phyloP scores from a whole-genome alignment of 2,329 filamentous ascomycete species.

The Calonectria crousiana region DNA sequence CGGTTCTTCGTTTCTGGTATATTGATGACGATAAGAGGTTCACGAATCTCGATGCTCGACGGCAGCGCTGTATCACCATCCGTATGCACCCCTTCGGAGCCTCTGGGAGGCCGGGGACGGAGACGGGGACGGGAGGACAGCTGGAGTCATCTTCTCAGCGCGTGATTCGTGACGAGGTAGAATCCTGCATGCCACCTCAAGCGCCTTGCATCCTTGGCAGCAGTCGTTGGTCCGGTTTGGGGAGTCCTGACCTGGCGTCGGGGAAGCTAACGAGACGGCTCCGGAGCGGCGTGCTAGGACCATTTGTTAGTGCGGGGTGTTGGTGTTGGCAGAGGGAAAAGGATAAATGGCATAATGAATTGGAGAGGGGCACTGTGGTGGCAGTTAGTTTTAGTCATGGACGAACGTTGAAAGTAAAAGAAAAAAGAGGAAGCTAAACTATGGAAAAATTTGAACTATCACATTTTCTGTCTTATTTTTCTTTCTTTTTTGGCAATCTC shows the following conservation, averaged over 20 bases:
- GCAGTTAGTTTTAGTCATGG: neutral
- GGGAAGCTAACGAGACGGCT: neutral
- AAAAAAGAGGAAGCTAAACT: neutral
- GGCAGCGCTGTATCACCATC: neutral
- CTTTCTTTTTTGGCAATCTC: slow-evolving; percentile 10
- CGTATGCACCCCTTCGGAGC: slow-evolving; percentile 13
- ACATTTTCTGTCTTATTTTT: neutral
- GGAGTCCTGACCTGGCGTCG: neutral
- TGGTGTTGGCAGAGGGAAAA: neutral
- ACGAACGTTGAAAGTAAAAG: neutral
- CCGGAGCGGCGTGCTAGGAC: neutral
- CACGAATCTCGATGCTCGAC: neutral
- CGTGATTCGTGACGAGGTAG: neutral
- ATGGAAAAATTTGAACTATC: neutral
- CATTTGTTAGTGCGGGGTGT: slow-evolving; percentile 2
- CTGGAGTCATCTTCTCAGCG: neutral
- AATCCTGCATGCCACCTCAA: slow-evolving; percentile 6
- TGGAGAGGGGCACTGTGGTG: neutral
- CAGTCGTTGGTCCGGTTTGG: neutral
- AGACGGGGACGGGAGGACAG: neutral
- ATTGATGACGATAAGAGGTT: neutral
- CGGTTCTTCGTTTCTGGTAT: neutral
- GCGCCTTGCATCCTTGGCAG: neutral
- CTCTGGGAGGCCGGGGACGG: neutral
- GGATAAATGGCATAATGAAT: neutral